These are phyloP conservation scores for Vigna radiata DNA, from an alignment of 306 rosid species.

Conservation along the genomic window DNA sequence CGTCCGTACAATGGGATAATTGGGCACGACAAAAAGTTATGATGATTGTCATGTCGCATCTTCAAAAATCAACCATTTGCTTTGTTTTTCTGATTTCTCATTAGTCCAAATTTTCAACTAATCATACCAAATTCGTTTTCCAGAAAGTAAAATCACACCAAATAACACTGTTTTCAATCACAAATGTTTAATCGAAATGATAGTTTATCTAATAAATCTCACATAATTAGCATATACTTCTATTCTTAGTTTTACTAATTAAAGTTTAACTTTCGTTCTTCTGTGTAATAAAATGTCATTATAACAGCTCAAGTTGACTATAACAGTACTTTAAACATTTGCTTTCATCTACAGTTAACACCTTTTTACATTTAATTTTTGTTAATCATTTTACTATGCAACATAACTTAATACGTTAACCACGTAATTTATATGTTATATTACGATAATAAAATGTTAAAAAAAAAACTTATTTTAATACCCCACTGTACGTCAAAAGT, in stretches of 20 bases:
- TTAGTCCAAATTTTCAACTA: slow-evolving; percentile 14
- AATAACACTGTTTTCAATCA: background rate
- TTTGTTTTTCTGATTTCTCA: background rate
- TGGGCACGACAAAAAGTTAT: background rate
- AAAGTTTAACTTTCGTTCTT: background rate
- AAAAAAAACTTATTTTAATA: too few relatives aligned
- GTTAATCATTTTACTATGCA: too few relatives aligned
- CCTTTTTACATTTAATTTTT: too few relatives aligned
- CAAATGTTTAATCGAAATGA: too few relatives aligned
- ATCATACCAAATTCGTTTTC: slow-evolving; percentile 33
- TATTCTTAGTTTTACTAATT: background rate
- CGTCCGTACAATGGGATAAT: slow-evolving; percentile 1
- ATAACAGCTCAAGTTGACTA: background rate
- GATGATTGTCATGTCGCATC: background rate
- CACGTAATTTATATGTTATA: too few relatives aligned
- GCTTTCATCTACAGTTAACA: too few relatives aligned
- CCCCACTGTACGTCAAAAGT: background rate
- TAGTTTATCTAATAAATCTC: background rate
- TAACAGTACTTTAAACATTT: too few relatives aligned
- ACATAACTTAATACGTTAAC: too few relatives aligned
- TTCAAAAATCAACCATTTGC: background rate
- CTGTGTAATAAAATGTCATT: background rate
- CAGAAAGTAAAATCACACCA: slow-evolving; percentile 15
- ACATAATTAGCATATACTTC: background rate
- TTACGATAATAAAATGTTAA: too few relatives aligned